Evolutionary conservation across 208 protist species (phyloP).

Genomic region (Trypanosoma theileri): DNA sequence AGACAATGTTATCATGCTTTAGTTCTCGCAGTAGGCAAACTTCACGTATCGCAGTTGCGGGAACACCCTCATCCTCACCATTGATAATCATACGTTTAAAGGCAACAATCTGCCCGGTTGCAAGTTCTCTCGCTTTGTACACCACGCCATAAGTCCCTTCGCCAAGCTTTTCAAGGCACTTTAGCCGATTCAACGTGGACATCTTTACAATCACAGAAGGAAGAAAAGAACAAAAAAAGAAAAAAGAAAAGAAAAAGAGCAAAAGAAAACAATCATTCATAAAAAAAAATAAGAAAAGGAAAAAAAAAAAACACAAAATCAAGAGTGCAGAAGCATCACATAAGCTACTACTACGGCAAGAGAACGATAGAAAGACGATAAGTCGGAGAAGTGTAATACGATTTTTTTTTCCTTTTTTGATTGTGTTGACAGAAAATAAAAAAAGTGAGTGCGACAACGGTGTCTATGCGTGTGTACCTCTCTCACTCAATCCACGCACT

Average conservation of each 20-base stretch:
- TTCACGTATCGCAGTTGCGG: slow-evolving; percentile 90
- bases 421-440: no score
- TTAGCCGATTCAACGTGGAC: slow-evolving; percentile 81
- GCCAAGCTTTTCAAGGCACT: slow-evolving; percentile 95
- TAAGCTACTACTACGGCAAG: no score
- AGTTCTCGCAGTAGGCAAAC: slow-evolving; percentile 95
- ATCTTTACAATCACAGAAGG: slow-evolving; percentile 33
- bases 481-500: background rate
- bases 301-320: background rate
- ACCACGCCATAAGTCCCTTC: slow-evolving; percentile 98
- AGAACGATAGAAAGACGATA: no score
- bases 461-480: background rate
- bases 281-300: slow-evolving; percentile 2
- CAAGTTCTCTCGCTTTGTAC: slow-evolving; percentile 94
- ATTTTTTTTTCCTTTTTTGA: no score
- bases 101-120: slow-evolving; percentile 75
- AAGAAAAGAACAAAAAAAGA: slow-evolving; percentile 20
- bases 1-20: slow-evolving; percentile 93
- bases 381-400: no score
- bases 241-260: slow-evolving; percentile 9
- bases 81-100: slow-evolving; percentile 89
- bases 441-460: no score
- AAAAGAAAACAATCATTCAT: background rate
- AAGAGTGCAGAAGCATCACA: background rate
- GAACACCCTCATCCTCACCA: slow-evolving; percentile 89